These are phyloP conservation scores for Platismatia glauca DNA, from an alignment of 495 filamentous ascomycete genomes.

Conservation along the genomic window DNA sequence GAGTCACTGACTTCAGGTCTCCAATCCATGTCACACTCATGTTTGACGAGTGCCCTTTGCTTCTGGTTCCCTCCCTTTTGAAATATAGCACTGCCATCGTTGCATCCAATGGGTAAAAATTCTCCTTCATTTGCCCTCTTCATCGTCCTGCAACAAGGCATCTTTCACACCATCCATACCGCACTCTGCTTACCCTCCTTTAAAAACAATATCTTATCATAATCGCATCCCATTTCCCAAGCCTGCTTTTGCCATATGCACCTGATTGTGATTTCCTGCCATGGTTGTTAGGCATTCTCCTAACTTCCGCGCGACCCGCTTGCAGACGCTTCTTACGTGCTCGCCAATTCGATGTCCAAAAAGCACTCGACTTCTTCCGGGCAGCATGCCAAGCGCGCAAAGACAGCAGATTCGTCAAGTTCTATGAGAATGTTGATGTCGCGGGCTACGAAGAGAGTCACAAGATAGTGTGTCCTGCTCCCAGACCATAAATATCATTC, in stretches of 20 bases:
- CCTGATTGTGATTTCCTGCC: not conserved
- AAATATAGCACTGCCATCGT: not conserved
- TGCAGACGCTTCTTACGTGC: conserved; percentile 13
- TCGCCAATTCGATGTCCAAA: conserved; percentile 6
- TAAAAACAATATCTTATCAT: not conserved
- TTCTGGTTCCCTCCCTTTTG: not conserved
- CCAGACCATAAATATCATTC: not conserved
- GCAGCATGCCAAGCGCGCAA: conserved; percentile 77
- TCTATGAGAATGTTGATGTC: conserved; percentile 37
- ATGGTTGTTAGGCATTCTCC: not conserved
- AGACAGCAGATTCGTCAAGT: conserved; percentile 56
- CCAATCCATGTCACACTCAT: not conserved
- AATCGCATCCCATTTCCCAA: not conserved
- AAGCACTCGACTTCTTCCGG: conserved; percentile 68
- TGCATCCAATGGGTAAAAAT: not conserved
- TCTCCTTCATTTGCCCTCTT: too few relatives aligned
- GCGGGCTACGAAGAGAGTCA: not conserved
- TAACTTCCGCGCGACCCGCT: not conserved
- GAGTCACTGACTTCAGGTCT: conserved; percentile 1
- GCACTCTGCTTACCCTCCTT: not conserved
- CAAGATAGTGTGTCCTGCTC: not conserved
- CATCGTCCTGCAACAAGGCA: not conserved
- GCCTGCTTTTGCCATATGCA: not conserved
- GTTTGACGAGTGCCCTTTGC: not conserved
- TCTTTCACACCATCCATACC: not conserved